A percentile compares a stretch with the other conserved stretches of the same genome.
Conservation (phyloP, 768 basidiomycete genomes). For the Sistotremastrum niveocremeum region DNA sequence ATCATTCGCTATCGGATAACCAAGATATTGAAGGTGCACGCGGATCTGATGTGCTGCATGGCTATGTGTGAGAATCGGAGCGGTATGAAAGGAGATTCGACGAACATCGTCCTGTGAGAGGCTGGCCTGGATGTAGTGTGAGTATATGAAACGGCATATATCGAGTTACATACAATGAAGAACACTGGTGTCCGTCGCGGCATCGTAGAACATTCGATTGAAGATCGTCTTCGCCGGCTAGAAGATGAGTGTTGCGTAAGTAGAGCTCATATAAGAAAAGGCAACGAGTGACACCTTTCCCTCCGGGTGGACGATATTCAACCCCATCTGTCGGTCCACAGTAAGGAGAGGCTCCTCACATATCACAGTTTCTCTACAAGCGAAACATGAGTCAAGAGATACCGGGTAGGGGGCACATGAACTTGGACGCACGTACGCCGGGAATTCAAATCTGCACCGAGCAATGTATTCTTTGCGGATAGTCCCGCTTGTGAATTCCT, state of each 20-base stretch:
- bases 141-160: constrained; percentile 1
- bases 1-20: constrained; percentile 89
- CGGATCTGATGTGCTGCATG: constrained; percentile 85
- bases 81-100: constrained; percentile 6
- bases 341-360: constrained; percentile 84
- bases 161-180: constrained; percentile 49
- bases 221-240: constrained; percentile 87
- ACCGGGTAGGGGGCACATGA: not conserved
- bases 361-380: constrained; percentile 53
- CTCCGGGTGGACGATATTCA: constrained; percentile 91
- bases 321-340: constrained; percentile 90
- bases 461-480: constrained; percentile 92
- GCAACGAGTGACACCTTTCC: constrained; percentile 53
- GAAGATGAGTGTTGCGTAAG: not conserved
- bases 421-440: constrained; percentile 40
- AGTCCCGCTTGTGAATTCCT: constrained; percentile 69
- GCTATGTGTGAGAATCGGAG: constrained; percentile 1
- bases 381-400: not conserved
- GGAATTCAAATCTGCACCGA: constrained; percentile 74
- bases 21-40: constrained; percentile 92
- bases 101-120: constrained; percentile 87
- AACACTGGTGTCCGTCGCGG: constrained; percentile 68
- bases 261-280: not conserved
- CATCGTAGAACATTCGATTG: constrained; percentile 68
- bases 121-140: constrained; percentile 43